phyloP scores from a whole-genome alignment of 78 protist species.

The Dictyostelium discoideum region DNA sequence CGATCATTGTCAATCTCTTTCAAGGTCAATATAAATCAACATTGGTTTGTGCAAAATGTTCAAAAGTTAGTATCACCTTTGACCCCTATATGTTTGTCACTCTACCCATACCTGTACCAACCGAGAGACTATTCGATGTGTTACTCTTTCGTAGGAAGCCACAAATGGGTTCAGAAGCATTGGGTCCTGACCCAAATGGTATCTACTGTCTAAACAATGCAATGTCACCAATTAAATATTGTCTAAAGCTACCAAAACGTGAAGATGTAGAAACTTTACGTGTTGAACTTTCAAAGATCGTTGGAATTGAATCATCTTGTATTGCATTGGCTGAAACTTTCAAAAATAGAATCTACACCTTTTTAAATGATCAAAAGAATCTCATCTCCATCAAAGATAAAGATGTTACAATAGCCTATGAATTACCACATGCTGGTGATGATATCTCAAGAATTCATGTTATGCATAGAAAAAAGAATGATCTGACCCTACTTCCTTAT shows the following conservation, averaged over 20 bases:
- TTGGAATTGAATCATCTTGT: constrained; percentile 71
- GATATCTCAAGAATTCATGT: constrained; percentile 66
- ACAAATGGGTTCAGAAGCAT: neutral
- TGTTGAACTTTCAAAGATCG: constrained; percentile 25
- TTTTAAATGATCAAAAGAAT: constrained; percentile 59
- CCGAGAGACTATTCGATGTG: constrained; percentile 56
- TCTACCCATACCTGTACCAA: constrained; percentile 87
- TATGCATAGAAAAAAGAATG: constrained; percentile 33
- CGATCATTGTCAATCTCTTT: constrained; percentile 89
- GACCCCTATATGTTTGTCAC: constrained; percentile 93
- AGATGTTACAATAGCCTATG: constrained; percentile 58
- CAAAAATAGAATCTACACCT: constrained; percentile 33
- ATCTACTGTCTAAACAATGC: constrained; percentile 55
- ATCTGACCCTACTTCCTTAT: constrained; percentile 41
- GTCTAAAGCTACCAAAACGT: constrained; percentile 34
- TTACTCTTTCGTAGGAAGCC: constrained; percentile 56
- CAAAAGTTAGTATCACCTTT: constrained; percentile 76
- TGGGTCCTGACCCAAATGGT: constrained; percentile 69
- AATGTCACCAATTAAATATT: constrained; percentile 59
- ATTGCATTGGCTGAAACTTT: constrained; percentile 59
- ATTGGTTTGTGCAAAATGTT: constrained; percentile 78
- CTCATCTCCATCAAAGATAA: constrained; percentile 21
- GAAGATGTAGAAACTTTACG: constrained; percentile 54
- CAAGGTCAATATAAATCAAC: constrained; percentile 90
- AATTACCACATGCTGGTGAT: constrained; percentile 71